A percentile compares a stretch with the other conserved stretches of the same genome.
Conservation (phyloP, 2,329 filamentous ascomycete species). For the Arthrinium puccinioides region DNA sequence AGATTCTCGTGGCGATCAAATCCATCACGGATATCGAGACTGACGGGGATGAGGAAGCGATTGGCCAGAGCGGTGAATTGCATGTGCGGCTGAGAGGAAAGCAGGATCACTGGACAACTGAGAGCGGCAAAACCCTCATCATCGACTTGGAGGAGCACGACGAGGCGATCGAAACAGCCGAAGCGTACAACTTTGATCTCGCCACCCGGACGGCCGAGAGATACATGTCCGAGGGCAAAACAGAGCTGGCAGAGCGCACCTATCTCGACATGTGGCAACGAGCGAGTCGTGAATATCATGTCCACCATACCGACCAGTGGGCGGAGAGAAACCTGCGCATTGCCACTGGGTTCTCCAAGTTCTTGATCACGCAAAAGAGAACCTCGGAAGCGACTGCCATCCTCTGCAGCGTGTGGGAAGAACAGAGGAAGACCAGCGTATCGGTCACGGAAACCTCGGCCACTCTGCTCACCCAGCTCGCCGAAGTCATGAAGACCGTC, state of each 20-base stretch:
- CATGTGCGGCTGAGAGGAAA: neutral
- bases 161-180: neutral
- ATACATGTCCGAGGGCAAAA: neutral
- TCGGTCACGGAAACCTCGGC: conserved; percentile 28
- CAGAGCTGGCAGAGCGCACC: conserved; percentile 32
- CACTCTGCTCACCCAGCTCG: conserved; percentile 30
- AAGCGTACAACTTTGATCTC: neutral
- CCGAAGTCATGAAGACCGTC: conserved; percentile 36
- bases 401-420: conserved; percentile 37
- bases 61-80: neutral
- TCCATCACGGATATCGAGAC: neutral
- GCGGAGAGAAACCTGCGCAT: conserved; percentile 39
- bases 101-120: neutral
- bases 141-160: conserved; percentile 3
- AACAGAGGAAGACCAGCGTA: conserved; percentile 28
- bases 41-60: neutral
- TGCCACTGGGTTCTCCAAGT: conserved; percentile 36
- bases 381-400: conserved; percentile 35
- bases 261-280: conserved; percentile 45
- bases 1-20: conserved; percentile 1
- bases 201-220: neutral
- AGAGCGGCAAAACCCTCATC: neutral
- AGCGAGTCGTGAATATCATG: conserved; percentile 36
- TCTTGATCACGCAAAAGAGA: conserved; percentile 36
- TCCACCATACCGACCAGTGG: conserved; percentile 32